Conservation (phyloP, 148 eudicot genomes). For the Chenopodium suecicum region DNA sequence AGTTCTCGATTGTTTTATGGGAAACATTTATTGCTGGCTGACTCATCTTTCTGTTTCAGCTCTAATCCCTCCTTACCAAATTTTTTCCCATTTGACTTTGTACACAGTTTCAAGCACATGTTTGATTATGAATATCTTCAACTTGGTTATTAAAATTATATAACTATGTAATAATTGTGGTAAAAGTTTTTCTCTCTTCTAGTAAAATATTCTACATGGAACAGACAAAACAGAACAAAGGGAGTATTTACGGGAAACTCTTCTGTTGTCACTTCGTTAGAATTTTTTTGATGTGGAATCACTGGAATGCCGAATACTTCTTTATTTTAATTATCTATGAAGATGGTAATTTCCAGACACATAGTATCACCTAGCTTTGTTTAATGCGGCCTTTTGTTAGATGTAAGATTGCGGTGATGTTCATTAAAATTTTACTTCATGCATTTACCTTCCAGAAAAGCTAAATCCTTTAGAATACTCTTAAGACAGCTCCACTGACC, state of each 20-base stretch:
- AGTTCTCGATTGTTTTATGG: background rate
- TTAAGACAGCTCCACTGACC: background rate
- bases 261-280: background rate
- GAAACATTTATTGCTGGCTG: background rate
- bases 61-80: too few species aligned
- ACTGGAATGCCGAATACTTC: background rate
- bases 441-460: background rate
- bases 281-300: background rate
- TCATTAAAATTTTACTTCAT: too few species aligned
- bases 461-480: background rate
- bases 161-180: too few species aligned
- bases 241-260: background rate
- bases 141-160: too few species aligned
- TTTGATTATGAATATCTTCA: too few species aligned
- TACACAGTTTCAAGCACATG: too few species aligned
- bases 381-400: background rate
- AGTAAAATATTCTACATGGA: too few species aligned
- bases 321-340: background rate
- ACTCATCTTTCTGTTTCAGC: background rate
- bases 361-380: background rate
- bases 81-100: too few species aligned
- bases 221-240: too few species aligned
- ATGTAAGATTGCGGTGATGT: background rate
- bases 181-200: too few species aligned
- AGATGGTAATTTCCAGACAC: background rate